Base-by-base conservation (phyloP, 1,284 basidiomycete genomes). In the Fomitopsis pinicola region DNA sequence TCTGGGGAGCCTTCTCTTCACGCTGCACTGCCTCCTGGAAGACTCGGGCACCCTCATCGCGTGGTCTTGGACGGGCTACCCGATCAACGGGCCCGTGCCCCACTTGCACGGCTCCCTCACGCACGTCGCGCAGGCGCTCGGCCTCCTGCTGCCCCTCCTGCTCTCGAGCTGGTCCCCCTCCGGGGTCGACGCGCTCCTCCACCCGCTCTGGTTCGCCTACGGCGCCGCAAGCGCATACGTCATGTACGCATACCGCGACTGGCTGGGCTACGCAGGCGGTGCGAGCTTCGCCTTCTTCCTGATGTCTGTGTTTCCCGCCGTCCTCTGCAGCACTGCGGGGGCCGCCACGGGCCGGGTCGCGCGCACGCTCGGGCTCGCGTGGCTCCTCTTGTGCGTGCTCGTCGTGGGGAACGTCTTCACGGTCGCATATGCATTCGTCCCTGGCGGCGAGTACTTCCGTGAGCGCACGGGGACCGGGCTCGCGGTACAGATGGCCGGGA, bases 391-490 rank as follows among this genome's bases (percentile, higher is more conserved):
- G 60, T 82, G 82, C 61, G 42, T 93, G 38, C 76, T 94, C 57
- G 85, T 84, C 62, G 79, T 94, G 19, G 84, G 86, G 30, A 89
- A 86, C 63, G 85, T 91, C 12, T 76, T 75, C 65, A 95, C 94
- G 0, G 93, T 94, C 53, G 95, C 95, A 0, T 97, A 98, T 75
- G 95, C 95, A 0, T 97, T 97, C 68, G 93, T 97, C 2, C 95
- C 95, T 0, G 90, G 91, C 1, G 95, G 94, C 0, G 75, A 82
- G 65, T 79, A 88, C 64, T 79, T 98, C 61, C 80, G 95, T 28
- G 95, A 97, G 75, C 80, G 91, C 26, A 94, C 92, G 9, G 87
- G 93, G 69, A 58, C 88, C 82, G 82, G 89, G 3, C 72, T 85
- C 33, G 48, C 76, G 2, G 75, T 75, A 3, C 85, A 89, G 64